Conservation (phyloP, 2,329 filamentous ascomycete genomes). For the Pyrenochaeta sp. region DNA sequence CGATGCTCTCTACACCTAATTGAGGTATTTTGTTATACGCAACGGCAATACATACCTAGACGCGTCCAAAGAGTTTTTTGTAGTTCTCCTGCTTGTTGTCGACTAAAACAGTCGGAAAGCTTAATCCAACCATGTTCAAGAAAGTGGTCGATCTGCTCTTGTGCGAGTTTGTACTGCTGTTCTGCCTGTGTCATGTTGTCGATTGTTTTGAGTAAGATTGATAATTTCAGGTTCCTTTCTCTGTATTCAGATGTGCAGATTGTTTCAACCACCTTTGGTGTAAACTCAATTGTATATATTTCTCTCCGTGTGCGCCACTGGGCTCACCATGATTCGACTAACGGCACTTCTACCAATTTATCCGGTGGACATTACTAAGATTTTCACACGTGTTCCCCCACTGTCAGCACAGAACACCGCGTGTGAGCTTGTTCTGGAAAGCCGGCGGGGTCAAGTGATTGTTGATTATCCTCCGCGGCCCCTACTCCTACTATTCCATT, state of each 20-base stretch:
- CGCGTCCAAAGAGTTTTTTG: conserved; percentile 67
- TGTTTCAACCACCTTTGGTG: too few species aligned
- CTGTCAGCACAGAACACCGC: conserved; percentile 9
- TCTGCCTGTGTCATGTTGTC: conserved; percentile 26
- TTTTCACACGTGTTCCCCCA: conserved; percentile 18
- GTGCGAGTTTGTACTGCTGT: conserved; percentile 47
- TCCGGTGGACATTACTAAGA: conserved; percentile 21
- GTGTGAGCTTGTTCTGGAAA: conserved; percentile 29
- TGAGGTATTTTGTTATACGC: too few species aligned
- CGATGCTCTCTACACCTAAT: too few species aligned
- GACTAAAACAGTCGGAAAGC: conserved; percentile 61
- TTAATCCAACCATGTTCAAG: conserved; percentile 65
- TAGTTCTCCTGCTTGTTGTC: conserved; percentile 57
- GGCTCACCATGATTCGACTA: conserved; percentile 4
- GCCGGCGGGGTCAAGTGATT: conserved; percentile 17
- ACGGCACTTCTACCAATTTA: conserved; percentile 28
- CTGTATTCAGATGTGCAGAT: not conserved
- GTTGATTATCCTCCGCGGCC: conserved; percentile 1
- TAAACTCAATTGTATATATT: too few species aligned
- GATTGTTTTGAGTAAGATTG: not conserved
- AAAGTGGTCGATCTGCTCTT: conserved; percentile 62
- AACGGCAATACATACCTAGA: conserved; percentile 42
- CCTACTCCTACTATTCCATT: not conserved
- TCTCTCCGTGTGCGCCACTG: conserved; percentile 3
- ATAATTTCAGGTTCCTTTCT: not conserved